Evolutionary conservation across 2,329 filamentous ascomycete species (phyloP).

Genomic region (Colletotrichum cuscutae): DNA sequence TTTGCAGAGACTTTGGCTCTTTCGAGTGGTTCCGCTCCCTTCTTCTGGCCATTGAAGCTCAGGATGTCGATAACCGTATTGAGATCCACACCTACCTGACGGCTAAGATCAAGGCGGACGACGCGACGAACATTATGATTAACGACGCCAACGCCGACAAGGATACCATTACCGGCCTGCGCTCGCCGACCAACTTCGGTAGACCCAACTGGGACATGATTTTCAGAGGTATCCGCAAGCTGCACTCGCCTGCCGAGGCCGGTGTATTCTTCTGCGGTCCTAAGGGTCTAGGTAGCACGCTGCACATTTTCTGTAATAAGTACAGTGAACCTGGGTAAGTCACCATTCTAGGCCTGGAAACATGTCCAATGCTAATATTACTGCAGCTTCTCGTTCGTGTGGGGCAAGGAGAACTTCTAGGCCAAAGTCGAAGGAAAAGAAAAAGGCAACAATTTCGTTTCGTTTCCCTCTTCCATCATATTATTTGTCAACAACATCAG

Average conservation of each 20-base stretch:
- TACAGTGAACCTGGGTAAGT: conserved; percentile 84
- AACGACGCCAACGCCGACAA: conserved; percentile 87
- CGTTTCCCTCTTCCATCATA: conserved; percentile 33
- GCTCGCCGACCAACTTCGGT: conserved; percentile 86
- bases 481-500: conserved; percentile 31
- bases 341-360: background rate
- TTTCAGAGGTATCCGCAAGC: conserved; percentile 83
- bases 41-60: conserved; percentile 84
- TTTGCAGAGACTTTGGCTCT: conserved; percentile 86
- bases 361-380: conserved; percentile 31
- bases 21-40: conserved; percentile 92
- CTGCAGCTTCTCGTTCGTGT: conserved; percentile 70
- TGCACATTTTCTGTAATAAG: conserved; percentile 89
- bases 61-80: conserved; percentile 85
- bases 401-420: conserved; percentile 77
- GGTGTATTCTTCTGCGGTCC: conserved; percentile 90
- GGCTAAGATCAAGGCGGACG: conserved; percentile 86
- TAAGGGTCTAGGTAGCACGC: conserved; percentile 78
- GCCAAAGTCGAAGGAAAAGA: background rate
- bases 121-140: conserved; percentile 93
- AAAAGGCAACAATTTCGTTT: conserved; percentile 31
- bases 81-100: conserved; percentile 92
- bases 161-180: conserved; percentile 84
- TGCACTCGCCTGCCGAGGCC: conserved; percentile 77
- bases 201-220: conserved; percentile 92